Evolutionary conservation across 2,329 filamentous ascomycete genomes (phyloP).

Genomic region (Aspergillus ruber): DNA sequence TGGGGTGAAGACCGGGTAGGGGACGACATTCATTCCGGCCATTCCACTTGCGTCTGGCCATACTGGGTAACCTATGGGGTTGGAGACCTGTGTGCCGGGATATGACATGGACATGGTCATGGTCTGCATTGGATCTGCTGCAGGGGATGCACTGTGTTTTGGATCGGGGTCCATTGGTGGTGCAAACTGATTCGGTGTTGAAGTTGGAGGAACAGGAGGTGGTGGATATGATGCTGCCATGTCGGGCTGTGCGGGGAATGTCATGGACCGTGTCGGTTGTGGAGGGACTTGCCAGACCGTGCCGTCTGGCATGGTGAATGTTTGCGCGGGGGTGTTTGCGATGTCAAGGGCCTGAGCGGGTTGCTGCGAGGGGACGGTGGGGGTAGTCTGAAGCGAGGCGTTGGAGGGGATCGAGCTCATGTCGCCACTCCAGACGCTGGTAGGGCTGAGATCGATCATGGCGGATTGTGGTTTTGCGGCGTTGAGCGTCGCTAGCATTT

Average conservation of each 20-base stretch:
- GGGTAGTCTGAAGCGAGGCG: constrained; percentile 23
- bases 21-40: constrained; percentile 24
- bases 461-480: constrained; percentile 19
- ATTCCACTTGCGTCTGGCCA: constrained; percentile 27
- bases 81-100: constrained; percentile 12
- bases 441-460: constrained; percentile 28
- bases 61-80: constrained; percentile 23
- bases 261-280: constrained; percentile 25
- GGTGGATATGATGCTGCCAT: constrained; percentile 13
- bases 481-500: constrained; percentile 28
- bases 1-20: constrained; percentile 27
- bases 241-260: constrained; percentile 27
- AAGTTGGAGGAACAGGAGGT: too few relatives aligned
- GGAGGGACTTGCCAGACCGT: constrained; percentile 30
- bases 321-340: constrained; percentile 7
- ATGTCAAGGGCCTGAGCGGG: constrained; percentile 16
- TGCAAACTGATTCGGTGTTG: constrained; percentile 16
- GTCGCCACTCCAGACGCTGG: constrained; percentile 24
- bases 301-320: constrained; percentile 30
- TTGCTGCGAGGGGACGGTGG: constrained; percentile 28
- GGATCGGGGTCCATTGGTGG: constrained; percentile 25
- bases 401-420: constrained; percentile 20
- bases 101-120: constrained; percentile 25
- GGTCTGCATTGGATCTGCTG: constrained; percentile 19
- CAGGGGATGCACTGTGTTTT: constrained; percentile 23